These are phyloP conservation scores for Paecilomyces variotii DNA, from an alignment of 2,329 filamentous ascomycete genomes.

Conservation along the genomic window DNA sequence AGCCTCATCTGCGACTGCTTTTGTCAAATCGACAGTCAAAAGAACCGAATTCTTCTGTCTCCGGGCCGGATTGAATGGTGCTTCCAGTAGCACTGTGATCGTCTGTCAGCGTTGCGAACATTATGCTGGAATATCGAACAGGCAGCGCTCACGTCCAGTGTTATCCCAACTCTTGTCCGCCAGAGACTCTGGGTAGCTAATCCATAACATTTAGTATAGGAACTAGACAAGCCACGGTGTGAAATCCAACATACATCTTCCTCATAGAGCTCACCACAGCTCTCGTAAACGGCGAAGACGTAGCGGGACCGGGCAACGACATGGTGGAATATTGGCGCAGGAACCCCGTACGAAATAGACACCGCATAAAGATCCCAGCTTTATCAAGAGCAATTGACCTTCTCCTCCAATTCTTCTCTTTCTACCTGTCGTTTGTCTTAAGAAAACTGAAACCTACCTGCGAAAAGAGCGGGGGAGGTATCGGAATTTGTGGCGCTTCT, in stretches of 20 bases:
- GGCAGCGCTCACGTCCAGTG: conserved; percentile 58
- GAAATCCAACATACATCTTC: conserved; percentile 54
- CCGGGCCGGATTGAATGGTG: conserved; percentile 51
- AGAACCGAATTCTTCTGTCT: conserved; percentile 61
- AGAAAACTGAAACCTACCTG: neutral
- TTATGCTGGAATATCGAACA: neutral
- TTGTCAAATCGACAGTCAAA: conserved; percentile 85
- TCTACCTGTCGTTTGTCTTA: neutral
- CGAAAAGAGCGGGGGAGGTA: neutral
- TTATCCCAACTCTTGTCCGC: conserved; percentile 94
- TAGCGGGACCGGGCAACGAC: conserved; percentile 21
- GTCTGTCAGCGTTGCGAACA: neutral
- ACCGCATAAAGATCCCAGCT: conserved; percentile 3
- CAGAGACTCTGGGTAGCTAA: conserved; percentile 77
- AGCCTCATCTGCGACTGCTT: conserved; percentile 81
- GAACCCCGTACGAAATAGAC: conserved; percentile 1
- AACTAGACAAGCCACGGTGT: conserved; percentile 5
- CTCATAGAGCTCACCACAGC: conserved; percentile 72
- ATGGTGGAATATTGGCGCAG: conserved; percentile 23
- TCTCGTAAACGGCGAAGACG: conserved; percentile 53
- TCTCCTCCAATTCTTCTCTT: neutral
- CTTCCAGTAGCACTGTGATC: conserved; percentile 56
- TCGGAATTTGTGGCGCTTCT: neutral
- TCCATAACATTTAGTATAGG: conserved; percentile 5
- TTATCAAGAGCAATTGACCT: neutral